Conservation (phyloP, 495 filamentous ascomycete genomes). For the Terfezia boudieri region DNA sequence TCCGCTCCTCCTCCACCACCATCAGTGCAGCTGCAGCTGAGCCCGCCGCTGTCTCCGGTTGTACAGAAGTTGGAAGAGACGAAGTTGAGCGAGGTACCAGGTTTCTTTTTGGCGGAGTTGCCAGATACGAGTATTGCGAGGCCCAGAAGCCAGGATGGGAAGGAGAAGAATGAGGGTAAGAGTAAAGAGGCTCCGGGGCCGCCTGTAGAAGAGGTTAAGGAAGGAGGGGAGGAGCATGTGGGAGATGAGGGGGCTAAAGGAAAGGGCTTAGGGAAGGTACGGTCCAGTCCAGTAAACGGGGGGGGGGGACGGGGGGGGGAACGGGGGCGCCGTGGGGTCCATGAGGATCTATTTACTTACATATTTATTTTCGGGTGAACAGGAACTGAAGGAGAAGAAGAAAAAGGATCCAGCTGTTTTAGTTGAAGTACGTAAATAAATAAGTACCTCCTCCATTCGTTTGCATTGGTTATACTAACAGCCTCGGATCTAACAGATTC, state of each 20-base stretch:
- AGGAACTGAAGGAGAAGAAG: not conserved
- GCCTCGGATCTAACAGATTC: not conserved
- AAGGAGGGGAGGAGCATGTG: too few species aligned
- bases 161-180: not conserved
- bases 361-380: too few species aligned
- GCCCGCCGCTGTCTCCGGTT: not conserved
- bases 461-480: too few species aligned
- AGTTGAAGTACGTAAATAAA: not conserved
- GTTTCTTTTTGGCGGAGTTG: not conserved
- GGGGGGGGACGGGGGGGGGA: too few species aligned
- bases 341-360: too few species aligned
- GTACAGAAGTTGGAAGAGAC: not conserved
- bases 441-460: too few species aligned
- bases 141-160: not conserved
- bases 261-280: too few species aligned
- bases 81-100: not conserved
- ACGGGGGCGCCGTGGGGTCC: too few species aligned
- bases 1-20: not conserved
- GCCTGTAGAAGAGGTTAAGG: too few species aligned
- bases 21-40: not conserved
- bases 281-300: too few species aligned
- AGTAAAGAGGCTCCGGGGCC: not conserved
- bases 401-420: not conserved
- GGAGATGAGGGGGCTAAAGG: too few species aligned
- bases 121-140: not conserved